Percentiles rank a stretch among this genome's conserved stretches.
These are phyloP conservation scores for Solanum medicagineum DNA, from an alignment of 257 asterid species.

Conservation along the genomic window DNA sequence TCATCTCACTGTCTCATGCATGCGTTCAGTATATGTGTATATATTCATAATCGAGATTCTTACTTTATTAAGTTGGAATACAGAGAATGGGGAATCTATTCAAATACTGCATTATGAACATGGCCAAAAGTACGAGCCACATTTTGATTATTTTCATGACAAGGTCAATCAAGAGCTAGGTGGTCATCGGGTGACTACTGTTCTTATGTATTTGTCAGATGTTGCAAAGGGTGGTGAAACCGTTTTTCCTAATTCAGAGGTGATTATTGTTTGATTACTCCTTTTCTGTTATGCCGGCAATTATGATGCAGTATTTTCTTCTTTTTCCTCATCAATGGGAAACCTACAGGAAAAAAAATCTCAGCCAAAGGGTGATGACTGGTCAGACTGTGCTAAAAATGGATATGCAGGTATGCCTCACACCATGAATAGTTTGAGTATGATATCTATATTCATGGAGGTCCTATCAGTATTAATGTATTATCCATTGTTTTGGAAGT, in stretches of 20 bases:
- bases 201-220: conserved; percentile 77
- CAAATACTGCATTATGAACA: conserved; percentile 80
- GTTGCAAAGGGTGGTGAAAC: conserved; percentile 85
- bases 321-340: background rate
- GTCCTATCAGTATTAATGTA: background rate
- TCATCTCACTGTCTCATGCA: background rate
- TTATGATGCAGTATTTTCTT: background rate
- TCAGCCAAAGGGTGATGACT: conserved; percentile 59
- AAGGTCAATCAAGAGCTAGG: conserved; percentile 69
- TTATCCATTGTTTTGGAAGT: background rate
- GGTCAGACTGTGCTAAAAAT: conserved; percentile 83
- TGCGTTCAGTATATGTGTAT: background rate
- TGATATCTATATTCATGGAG: background rate
- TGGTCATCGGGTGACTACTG: conserved; percentile 89
- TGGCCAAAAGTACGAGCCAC: conserved; percentile 93
- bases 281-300: background rate
- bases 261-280: background rate
- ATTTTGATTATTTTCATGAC: conserved; percentile 76
- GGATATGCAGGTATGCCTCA: conserved; percentile 65
- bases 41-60: background rate
- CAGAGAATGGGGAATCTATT: conserved; percentile 84
- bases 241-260: conserved; percentile 68
- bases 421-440: background rate
- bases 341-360: conserved; percentile 31
- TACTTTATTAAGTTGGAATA: conserved; percentile 5